Evolutionary conservation across 495 filamentous ascomycete genomes (phyloP).

Genomic region (Ascodesmis nigricans): DNA sequence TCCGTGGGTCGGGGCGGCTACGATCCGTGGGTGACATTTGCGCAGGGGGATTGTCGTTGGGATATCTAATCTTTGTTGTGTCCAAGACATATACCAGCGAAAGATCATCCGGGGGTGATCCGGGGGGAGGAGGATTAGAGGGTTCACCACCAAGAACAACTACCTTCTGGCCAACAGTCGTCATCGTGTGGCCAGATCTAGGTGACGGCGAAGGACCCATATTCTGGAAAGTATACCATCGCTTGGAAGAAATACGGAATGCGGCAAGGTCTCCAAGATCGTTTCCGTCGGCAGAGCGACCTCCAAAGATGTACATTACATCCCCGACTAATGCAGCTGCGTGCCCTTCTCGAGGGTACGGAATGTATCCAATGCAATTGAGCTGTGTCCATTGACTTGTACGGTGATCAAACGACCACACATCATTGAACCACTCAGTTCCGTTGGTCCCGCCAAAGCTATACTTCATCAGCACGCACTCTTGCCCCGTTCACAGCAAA

Average conservation of each 20-base stretch:
- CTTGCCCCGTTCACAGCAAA: not conserved
- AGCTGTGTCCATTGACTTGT: slow-evolving; percentile 63
- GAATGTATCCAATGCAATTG: slow-evolving; percentile 95
- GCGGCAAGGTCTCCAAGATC: slow-evolving; percentile 89
- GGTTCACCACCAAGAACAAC: slow-evolving; percentile 87
- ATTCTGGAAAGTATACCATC: slow-evolving; percentile 99
- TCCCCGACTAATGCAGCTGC: slow-evolving; percentile 81
- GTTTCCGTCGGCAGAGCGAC: slow-evolving; percentile 75
- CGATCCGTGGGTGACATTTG: slow-evolving; percentile 23
- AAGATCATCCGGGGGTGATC: slow-evolving; percentile 58
- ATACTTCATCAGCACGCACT: slow-evolving; percentile 14
- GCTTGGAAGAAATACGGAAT: slow-evolving; percentile 70
- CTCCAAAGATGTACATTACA: slow-evolving; percentile 98
- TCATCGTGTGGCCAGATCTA: slow-evolving; percentile 93
- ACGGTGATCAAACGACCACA: slow-evolving; percentile 82
- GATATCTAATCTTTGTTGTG: slow-evolving; percentile 88
- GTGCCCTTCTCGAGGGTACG: slow-evolving; percentile 79
- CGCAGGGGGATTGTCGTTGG: slow-evolving; percentile 49
- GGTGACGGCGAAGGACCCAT: slow-evolving; percentile 94
- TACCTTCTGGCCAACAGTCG: slow-evolving; percentile 71
- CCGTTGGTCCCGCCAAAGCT: slow-evolving; percentile 96
- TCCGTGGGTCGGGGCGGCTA: slow-evolving; percentile 22
- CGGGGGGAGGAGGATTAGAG: slow-evolving; percentile 65
- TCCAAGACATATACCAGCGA: slow-evolving; percentile 80
- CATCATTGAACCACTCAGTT: slow-evolving; percentile 90